Evolutionary conservation across 2,329 filamentous ascomycete genomes (phyloP), one percentile per base, ranked within the genome.

Genomic region (Arachnomyces sp.): DNA sequence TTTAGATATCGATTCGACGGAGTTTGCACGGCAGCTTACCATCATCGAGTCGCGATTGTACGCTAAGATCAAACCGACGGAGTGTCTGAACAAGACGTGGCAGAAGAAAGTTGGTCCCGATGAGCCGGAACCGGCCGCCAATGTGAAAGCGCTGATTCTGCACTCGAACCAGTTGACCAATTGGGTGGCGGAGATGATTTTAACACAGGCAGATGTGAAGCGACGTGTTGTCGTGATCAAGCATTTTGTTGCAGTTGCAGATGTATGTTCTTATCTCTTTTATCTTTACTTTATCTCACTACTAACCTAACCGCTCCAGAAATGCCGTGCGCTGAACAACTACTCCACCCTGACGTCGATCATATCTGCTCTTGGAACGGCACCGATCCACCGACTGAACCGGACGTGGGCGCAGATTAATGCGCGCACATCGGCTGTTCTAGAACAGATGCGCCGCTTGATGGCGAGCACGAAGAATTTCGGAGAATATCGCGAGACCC

Each of bases 391-490:
- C 56, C 86, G 92, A 43, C 74, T 98, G 36, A 89, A 86, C 65
- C 75, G 92, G 49, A 98, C 92, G 3, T 98, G 92, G 92, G 82
- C 86, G 46, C 85, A 92, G 59, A 87, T 96, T 28, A 92, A 89
- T 43, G 82, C 86, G 40, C 84, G 88, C 50, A 92, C 87, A 2
- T 82, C 83, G 49, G 72, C 75, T 9, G 80, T 84, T 6, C 68
- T 98, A 29, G 92, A 98, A 63, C 82, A 78, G 36, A 95, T 98
- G 88, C 84, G 90, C 40, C 83, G 82, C 50, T 75, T 96, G 42
- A 98, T 98, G 88, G 86, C 85, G 15, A 95, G 88, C 64, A 95
- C 88, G 34, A 95, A 94, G 71, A 98, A 98, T 65, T 98, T 96
- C 70, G 85, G 85, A 53, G 89, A 95, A 64, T 98, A 98, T 63